A percentile compares a stretch with the other conserved stretches of the same genome.
phyloP scores from a whole-genome alignment of 352 stramenopile species.

The Thalassiosira delicatula region DNA sequence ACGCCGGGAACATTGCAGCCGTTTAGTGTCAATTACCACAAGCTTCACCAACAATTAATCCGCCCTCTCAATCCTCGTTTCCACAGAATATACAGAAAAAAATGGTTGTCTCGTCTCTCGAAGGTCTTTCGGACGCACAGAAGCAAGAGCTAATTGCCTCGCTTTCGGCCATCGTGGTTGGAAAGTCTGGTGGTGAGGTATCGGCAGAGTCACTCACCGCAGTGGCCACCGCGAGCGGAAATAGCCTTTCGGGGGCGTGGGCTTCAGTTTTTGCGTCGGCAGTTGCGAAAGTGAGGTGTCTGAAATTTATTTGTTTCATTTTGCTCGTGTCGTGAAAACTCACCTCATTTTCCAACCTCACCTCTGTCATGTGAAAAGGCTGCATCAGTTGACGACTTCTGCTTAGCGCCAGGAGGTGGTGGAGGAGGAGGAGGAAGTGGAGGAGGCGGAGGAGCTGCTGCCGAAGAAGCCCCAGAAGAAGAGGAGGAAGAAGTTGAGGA shows the following conservation, averaged over 20 bases:
- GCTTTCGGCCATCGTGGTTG: conserved; percentile 75
- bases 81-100: conserved; percentile 3
- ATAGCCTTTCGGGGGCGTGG: conserved; percentile 67
- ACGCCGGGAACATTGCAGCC: too few relatives aligned
- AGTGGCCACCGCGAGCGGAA: conserved; percentile 75
- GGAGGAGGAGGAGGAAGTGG: conserved; percentile 68
- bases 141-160: conserved; percentile 83
- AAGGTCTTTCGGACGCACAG: conserved; percentile 72
- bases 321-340: conserved; percentile 37
- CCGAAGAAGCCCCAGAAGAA: conserved; percentile 29
- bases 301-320: conserved; percentile 6
- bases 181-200: conserved; percentile 52
- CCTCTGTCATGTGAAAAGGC: conserved; percentile 25
- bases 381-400: conserved; percentile 65
- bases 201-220: conserved; percentile 70
- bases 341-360: too few relatives aligned
- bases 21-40: too few relatives aligned
- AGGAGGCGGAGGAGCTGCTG: conserved; percentile 58
- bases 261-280: conserved; percentile 72
- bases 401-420: conserved; percentile 66
- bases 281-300: conserved; percentile 55
- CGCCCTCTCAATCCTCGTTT: too few relatives aligned
- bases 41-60: too few relatives aligned
- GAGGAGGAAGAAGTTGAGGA: conserved; percentile 69
- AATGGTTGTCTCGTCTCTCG: conserved; percentile 75